phyloP scores from a whole-genome alignment of 1,139 yeast genomes.

The Arxiozyma slooffiae region DNA sequence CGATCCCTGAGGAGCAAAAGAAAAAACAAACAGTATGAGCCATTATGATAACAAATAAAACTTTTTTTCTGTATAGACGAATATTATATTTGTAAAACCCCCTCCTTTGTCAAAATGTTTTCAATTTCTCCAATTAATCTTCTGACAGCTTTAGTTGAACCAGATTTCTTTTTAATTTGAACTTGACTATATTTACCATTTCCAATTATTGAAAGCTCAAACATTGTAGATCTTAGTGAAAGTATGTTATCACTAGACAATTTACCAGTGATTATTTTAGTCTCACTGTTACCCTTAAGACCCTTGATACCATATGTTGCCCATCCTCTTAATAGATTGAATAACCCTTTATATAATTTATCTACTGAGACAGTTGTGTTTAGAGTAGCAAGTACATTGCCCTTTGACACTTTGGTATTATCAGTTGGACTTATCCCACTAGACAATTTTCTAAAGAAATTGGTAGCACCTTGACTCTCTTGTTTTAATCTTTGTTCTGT shows the following conservation, averaged over 20 bases:
- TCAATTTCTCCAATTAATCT: constrained; percentile 45
- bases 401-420: constrained; percentile 25
- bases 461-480: constrained; percentile 13
- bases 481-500: constrained; percentile 14
- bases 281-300: constrained; percentile 40
- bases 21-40: not conserved
- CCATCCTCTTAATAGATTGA: constrained; percentile 58
- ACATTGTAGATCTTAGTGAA: constrained; percentile 55
- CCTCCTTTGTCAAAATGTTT: constrained; percentile 37
- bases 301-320: constrained; percentile 58
- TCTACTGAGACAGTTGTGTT: constrained; percentile 28
- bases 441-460: constrained; percentile 56
- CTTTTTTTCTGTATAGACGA: too few relatives aligned
- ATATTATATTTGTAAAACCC: constrained; percentile 19
- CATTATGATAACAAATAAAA: too few relatives aligned
- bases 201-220: constrained; percentile 44
- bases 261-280: constrained; percentile 45
- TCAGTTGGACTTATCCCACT: constrained; percentile 35
- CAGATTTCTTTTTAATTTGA: constrained; percentile 48
- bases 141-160: constrained; percentile 58
- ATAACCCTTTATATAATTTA: constrained; percentile 57
- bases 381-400: constrained; percentile 12
- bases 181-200: constrained; percentile 39
- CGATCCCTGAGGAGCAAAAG: not conserved
- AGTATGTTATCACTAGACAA: constrained; percentile 53